Conservation (phyloP, 1,139 yeast species). For the Suhomyces bribrorum region DNA sequence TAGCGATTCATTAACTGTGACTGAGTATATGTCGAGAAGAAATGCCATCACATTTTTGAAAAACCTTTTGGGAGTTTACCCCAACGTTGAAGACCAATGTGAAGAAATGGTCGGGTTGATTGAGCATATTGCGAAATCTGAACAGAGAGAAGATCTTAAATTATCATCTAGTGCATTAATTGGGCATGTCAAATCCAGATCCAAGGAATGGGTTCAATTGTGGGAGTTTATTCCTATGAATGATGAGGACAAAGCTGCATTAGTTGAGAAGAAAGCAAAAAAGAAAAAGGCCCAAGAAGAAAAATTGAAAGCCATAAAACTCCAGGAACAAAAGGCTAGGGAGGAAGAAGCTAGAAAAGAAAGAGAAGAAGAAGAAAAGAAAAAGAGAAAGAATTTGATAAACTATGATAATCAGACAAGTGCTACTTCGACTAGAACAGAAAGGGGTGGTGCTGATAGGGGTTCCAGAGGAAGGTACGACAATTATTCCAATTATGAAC, state of each 20-base stretch:
- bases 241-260: slow-evolving; percentile 30
- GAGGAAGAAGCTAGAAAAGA: slow-evolving; percentile 26
- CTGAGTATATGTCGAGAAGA: slow-evolving; percentile 77
- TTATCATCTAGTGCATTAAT: slow-evolving; percentile 75
- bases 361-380: slow-evolving; percentile 22
- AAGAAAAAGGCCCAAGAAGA: slow-evolving; percentile 19
- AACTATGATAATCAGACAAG: slow-evolving; percentile 25
- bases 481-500: slow-evolving; percentile 30
- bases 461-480: slow-evolving; percentile 21
- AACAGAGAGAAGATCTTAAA: slow-evolving; percentile 77
- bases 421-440: slow-evolving; percentile 4
- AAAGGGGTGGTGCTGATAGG: slow-evolving; percentile 11
- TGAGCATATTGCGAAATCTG: slow-evolving; percentile 50
- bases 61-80: slow-evolving; percentile 64
- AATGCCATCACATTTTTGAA: slow-evolving; percentile 80
- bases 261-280: slow-evolving; percentile 25
- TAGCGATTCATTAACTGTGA: slow-evolving; percentile 49
- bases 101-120: slow-evolving; percentile 52
- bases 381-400: slow-evolving; percentile 17
- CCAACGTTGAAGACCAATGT: slow-evolving; percentile 70
- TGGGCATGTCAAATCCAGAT: slow-evolving; percentile 67
- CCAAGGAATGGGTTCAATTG: slow-evolving; percentile 55
- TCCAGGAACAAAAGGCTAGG: slow-evolving; percentile 14
- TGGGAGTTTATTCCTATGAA: slow-evolving; percentile 58
- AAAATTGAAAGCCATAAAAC: slow-evolving; percentile 17